These are phyloP conservation scores for Erysimum pusillum DNA, from an alignment of 441 rosid species.

Conservation along the genomic window DNA sequence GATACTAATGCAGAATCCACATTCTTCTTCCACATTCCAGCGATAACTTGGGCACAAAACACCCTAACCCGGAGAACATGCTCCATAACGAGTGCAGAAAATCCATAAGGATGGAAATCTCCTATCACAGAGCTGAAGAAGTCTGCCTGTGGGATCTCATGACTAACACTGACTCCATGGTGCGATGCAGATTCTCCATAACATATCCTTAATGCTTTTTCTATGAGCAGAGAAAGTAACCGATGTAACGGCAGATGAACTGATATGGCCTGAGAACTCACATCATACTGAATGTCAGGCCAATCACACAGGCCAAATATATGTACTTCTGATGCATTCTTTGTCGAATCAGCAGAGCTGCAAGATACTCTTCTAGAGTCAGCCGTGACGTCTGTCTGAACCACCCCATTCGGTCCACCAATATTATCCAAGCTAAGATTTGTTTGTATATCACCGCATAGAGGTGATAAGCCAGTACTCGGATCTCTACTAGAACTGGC, in stretches of 20 bases:
- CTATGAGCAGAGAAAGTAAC: constrained; percentile 82
- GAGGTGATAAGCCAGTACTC: constrained; percentile 49
- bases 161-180: constrained; percentile 39
- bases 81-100: constrained; percentile 92
- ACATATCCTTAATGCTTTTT: constrained; percentile 72
- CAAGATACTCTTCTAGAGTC: constrained; percentile 48
- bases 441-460: constrained; percentile 46
- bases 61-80: constrained; percentile 93
- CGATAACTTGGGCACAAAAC: constrained; percentile 89
- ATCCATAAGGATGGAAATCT: constrained; percentile 79
- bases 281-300: constrained; percentile 81
- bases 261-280: constrained; percentile 85
- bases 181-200: constrained; percentile 67
- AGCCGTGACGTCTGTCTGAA: constrained; percentile 44
- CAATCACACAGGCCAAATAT: constrained; percentile 70
- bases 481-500: constrained; percentile 63
- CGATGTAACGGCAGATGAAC: constrained; percentile 91
- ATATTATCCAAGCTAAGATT: constrained; percentile 57
- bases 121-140: constrained; percentile 76
- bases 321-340: constrained; percentile 49
- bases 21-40: constrained; percentile 99
- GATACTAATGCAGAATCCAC: constrained; percentile 82
- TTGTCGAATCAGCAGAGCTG: constrained; percentile 50
- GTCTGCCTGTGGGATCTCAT: constrained; percentile 52
- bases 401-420: constrained; percentile 47